Evolutionary conservation across 768 basidiomycete species (phyloP).

Genomic region (Serendipita sp.): DNA sequence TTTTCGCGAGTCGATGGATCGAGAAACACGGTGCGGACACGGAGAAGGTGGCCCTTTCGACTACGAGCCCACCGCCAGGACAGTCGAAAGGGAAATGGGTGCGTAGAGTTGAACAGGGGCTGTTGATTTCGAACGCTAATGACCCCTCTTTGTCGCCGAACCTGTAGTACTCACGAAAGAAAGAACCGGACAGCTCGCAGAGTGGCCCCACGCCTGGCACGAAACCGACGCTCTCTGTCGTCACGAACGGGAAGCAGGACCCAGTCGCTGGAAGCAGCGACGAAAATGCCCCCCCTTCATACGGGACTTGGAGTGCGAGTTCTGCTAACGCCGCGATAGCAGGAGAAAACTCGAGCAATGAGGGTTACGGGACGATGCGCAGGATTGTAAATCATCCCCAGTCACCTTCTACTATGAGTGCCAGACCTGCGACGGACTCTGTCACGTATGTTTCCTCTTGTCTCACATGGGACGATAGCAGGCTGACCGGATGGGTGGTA

Average conservation of each 20-base stretch:
- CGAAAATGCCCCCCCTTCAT: background rate
- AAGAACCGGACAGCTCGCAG: background rate
- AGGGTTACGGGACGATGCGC: background rate
- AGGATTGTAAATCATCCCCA: background rate
- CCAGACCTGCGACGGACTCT: background rate
- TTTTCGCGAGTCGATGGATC: conserved; percentile 3
- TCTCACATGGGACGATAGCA: background rate
- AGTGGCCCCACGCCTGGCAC: background rate
- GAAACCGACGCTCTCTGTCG: too few relatives aligned
- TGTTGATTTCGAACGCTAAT: background rate
- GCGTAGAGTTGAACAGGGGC: background rate
- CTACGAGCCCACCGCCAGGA: background rate
- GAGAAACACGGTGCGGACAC: conserved; percentile 7
- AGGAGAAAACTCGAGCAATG: background rate
- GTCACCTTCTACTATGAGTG: background rate
- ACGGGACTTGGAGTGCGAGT: background rate
- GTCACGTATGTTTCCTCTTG: conserved; percentile 1
- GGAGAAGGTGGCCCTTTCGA: conserved; percentile 5
- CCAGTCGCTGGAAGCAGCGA: too few relatives aligned
- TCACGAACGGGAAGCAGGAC: too few relatives aligned
- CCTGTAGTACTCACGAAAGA: conserved; percentile 3
- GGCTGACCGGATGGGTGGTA: background rate
- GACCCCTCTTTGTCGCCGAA: background rate
- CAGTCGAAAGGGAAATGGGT: conserved; percentile 1
- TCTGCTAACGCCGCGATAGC: background rate